These are phyloP conservation scores for Aspergillus saccharolyticus DNA, from an alignment of 495 filamentous ascomycete genomes.

Conservation along the genomic window DNA sequence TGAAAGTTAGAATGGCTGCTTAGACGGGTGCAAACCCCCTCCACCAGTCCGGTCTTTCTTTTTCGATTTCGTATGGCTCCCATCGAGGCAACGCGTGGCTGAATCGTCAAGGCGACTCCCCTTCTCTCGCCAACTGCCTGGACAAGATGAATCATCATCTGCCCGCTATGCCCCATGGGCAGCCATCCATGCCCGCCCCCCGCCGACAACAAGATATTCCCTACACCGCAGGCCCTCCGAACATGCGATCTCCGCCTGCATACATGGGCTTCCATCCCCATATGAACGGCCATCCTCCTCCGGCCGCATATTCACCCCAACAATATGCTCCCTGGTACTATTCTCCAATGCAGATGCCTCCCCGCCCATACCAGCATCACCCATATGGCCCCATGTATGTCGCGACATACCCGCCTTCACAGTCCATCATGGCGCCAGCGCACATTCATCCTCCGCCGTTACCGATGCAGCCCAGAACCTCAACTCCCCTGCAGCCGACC, in stretches of 20 bases:
- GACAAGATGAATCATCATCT: slow-evolving; percentile 54
- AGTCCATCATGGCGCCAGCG: slow-evolving; percentile 38
- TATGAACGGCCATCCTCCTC: slow-evolving; percentile 43
- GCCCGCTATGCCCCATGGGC: slow-evolving; percentile 51
- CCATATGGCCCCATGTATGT: slow-evolving; percentile 47
- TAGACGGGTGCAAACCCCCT: slow-evolving; percentile 25
- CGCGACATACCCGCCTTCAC: slow-evolving; percentile 44
- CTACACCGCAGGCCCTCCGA: slow-evolving; percentile 41
- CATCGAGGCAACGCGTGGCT: slow-evolving; percentile 43
- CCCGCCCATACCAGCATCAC: slow-evolving; percentile 31
- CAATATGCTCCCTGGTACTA: slow-evolving; percentile 47
- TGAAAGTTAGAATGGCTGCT: slow-evolving; percentile 35
- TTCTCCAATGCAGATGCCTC: slow-evolving; percentile 43
- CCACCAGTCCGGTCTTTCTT: slow-evolving; percentile 18
- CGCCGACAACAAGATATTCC: slow-evolving; percentile 47
- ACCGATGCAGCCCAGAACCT: slow-evolving; percentile 35
- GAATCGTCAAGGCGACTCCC: slow-evolving; percentile 34
- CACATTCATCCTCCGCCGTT: slow-evolving; percentile 34
- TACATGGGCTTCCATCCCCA: slow-evolving; percentile 45
- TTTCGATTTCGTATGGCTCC: slow-evolving; percentile 38
- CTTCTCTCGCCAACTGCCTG: slow-evolving; percentile 25
- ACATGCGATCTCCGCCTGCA: slow-evolving; percentile 40
- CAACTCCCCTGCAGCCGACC: slow-evolving; percentile 38
- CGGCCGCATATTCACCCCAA: slow-evolving; percentile 36
- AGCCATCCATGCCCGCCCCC: slow-evolving; percentile 47